These are phyloP conservation scores for Luffa aegyptiaca DNA, from an alignment of 306 rosid species.

Conservation along the genomic window DNA sequence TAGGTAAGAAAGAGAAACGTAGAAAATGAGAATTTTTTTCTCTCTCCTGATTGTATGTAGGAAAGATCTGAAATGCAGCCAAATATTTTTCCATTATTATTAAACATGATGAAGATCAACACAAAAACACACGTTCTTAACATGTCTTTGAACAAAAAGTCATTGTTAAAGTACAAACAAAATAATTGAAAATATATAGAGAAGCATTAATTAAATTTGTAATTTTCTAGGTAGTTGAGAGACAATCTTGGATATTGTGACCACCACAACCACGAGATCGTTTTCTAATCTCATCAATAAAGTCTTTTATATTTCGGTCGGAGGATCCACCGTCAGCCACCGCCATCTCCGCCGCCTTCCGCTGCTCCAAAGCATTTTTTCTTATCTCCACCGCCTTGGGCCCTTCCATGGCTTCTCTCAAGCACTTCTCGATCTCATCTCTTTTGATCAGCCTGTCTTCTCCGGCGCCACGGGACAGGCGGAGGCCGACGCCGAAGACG, in stretches of 20 bases:
- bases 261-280: background rate
- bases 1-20: too few species aligned
- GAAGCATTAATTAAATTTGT: too few species aligned
- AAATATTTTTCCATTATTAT: too few species aligned
- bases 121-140: too few species aligned
- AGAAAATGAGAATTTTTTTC: too few species aligned
- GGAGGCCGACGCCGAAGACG: conserved; percentile 37
- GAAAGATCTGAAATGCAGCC: too few species aligned
- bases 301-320: conserved; percentile 24
- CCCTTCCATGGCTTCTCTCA: conserved; percentile 38
- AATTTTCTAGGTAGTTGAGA: too few species aligned
- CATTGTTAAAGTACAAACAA: too few species aligned
- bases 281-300: conserved; percentile 21
- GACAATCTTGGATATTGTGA: background rate
- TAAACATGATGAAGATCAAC: too few species aligned
- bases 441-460: conserved; percentile 27
- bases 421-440: conserved; percentile 35
- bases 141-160: too few species aligned
- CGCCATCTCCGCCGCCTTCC: conserved; percentile 39
- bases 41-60: too few species aligned
- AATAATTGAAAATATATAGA: too few species aligned
- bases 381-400: conserved; percentile 40
- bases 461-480: conserved; percentile 20
- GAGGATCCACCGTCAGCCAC: conserved; percentile 53
- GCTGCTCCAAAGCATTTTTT: conserved; percentile 30